These are phyloP conservation scores for Harringtonia lauricola DNA, from an alignment of 2,329 filamentous ascomycete species.

Conservation along the genomic window DNA sequence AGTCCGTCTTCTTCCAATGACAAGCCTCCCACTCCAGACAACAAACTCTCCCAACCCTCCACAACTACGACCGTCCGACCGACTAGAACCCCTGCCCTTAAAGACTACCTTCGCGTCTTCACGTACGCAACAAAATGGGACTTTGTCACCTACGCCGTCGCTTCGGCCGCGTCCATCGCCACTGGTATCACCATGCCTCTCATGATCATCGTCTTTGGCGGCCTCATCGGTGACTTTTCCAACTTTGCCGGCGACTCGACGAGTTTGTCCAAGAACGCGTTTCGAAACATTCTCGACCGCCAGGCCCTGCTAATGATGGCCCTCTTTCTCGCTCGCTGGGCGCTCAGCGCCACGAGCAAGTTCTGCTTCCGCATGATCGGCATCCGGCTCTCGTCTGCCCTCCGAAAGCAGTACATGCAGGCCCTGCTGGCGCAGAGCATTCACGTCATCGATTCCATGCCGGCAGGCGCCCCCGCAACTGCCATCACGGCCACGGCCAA, in stretches of 20 bases:
- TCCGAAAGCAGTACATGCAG: slow-evolving; percentile 53
- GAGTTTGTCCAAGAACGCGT: neutral
- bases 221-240: slow-evolving; percentile 3
- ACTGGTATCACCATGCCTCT: slow-evolving; percentile 45
- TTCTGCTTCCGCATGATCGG: slow-evolving; percentile 47
- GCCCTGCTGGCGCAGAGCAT: slow-evolving; percentile 54
- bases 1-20: too few relatives aligned
- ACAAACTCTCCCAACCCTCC: too few relatives aligned
- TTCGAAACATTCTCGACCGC: slow-evolving; percentile 12
- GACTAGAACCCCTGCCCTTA: too few relatives aligned
- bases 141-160: slow-evolving; percentile 32
- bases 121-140: slow-evolving; percentile 43
- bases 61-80: too few relatives aligned
- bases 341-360: slow-evolving; percentile 23
- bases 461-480: slow-evolving; percentile 45
- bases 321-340: slow-evolving; percentile 55
- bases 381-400: slow-evolving; percentile 46
- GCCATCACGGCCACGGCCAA: slow-evolving; percentile 55
- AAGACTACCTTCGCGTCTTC: slow-evolving; percentile 26
- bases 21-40: too few relatives aligned
- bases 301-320: slow-evolving; percentile 47
- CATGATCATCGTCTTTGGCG: slow-evolving; percentile 50
- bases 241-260: neutral
- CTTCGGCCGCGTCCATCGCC: slow-evolving; percentile 37
- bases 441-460: slow-evolving; percentile 52